These are phyloP conservation scores for Vinca minor DNA, from an alignment of 257 asterid genomes.

Conservation along the genomic window DNA sequence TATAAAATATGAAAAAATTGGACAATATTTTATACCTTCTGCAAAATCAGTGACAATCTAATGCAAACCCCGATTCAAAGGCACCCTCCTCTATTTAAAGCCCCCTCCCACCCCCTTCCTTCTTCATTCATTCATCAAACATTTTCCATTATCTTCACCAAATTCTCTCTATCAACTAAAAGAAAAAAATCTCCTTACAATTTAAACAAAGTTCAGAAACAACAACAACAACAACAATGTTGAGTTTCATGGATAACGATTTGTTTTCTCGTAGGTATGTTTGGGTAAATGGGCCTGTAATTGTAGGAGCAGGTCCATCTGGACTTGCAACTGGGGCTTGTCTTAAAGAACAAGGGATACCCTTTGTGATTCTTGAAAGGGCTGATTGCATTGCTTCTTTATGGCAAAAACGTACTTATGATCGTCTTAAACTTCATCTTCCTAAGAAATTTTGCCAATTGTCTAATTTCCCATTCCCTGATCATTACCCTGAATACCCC, in stretches of 20 bases:
- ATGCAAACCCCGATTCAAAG: slow-evolving; percentile 16
- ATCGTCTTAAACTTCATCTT: slow-evolving; percentile 74
- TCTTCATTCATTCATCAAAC: slow-evolving; percentile 31
- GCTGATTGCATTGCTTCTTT: slow-evolving; percentile 83
- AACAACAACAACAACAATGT: slow-evolving; percentile 28
- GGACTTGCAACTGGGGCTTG: slow-evolving; percentile 96
- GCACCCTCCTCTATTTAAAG: slow-evolving; percentile 50
- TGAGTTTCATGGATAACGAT: slow-evolving; percentile 35
- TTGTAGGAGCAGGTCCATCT: slow-evolving; percentile 91
- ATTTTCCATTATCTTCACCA: slow-evolving; percentile 15
- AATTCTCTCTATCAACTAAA: not conserved
- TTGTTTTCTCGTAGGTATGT: slow-evolving; percentile 48
- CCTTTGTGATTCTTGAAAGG: slow-evolving; percentile 58
- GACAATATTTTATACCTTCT: too few relatives aligned
- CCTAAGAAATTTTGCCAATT: slow-evolving; percentile 77
- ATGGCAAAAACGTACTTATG: slow-evolving; percentile 84
- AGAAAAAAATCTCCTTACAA: too few relatives aligned
- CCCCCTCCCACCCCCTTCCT: slow-evolving; percentile 23
- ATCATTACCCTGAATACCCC: slow-evolving; percentile 75
- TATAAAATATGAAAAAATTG: too few relatives aligned
- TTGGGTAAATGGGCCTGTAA: slow-evolving; percentile 82
- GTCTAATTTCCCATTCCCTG: slow-evolving; percentile 63
- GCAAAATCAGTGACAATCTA: too few relatives aligned
- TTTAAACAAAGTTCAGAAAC: too few relatives aligned
- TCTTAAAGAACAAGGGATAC: slow-evolving; percentile 55